phyloP scores from a whole-genome alignment of 495 filamentous ascomycete species.

The Neurospora sp. region DNA sequence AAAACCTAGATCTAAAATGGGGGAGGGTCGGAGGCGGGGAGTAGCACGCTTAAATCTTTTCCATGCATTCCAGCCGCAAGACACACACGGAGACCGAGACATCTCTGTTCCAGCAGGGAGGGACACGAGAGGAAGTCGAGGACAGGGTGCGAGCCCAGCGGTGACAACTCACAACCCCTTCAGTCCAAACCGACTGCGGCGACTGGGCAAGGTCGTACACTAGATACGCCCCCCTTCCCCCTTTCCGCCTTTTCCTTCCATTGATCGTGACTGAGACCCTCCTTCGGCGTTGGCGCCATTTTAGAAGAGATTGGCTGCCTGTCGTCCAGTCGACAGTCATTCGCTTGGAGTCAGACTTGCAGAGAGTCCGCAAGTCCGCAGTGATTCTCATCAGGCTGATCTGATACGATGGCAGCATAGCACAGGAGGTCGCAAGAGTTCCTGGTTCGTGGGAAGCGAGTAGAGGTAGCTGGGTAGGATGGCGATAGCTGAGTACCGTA shows the following conservation, averaged over 20 bases:
- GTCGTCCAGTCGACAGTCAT: not conserved
- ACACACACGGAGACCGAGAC: not conserved
- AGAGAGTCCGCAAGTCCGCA: conserved; percentile 17
- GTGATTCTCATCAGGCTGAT: not conserved
- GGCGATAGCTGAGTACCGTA: not conserved
- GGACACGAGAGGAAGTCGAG: not conserved
- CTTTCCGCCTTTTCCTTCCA: not conserved
- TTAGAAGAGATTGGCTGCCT: not conserved
- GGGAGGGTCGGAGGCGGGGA: not conserved
- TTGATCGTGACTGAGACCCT: not conserved
- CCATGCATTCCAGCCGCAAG: not conserved
- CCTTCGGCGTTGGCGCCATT: not conserved
- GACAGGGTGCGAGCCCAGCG: not conserved
- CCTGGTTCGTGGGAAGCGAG: conserved; percentile 2
- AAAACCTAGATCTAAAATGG: not conserved
- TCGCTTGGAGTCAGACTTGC: conserved; percentile 14
- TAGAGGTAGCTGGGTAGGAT: not conserved
- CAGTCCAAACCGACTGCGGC: not conserved
- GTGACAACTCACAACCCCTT: not conserved
- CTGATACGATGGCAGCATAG: not conserved
- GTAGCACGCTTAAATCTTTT: not conserved
- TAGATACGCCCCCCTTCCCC: not conserved
- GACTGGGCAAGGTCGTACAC: not conserved
- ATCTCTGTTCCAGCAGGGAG: not conserved
- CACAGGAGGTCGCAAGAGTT: not conserved